Base-by-base conservation (phyloP, 768 basidiomycete species). In the Lactarius indigo region DNA sequence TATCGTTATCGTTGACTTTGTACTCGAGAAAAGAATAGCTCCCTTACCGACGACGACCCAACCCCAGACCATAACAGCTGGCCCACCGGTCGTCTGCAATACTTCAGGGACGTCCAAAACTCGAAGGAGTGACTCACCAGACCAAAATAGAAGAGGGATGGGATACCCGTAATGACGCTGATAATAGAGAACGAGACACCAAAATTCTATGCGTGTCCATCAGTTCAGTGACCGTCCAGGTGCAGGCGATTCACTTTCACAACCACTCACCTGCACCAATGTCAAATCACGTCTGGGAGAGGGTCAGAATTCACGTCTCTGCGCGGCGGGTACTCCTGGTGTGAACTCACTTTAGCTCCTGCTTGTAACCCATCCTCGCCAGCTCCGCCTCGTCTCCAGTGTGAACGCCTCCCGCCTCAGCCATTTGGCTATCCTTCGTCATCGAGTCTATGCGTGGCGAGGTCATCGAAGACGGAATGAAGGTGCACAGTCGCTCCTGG, bases 151-250 rank as follows among this genome's bases (percentile, higher is more conserved):
- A 91, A 91, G 31, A 89, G 78, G 0, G 89, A 88, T 0, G 88
- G 84, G 31, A 89, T 81, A 1, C 89, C 89, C 15, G 89, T 90
- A 63, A 90, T 87, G 39, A 89, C 83, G 30, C 86, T 87, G 63
- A 92, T 91, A 74, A 92, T 88, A 10, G 86, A 87, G 76, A 91
- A 91, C 0, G 87, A 88, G 70, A 87, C 83, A 26, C 87, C 88
- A 70, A 90, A 90, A 74, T 89, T 90, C 87, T 88, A 68, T 18
- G 12, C 18, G 26, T 33, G 4, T 4, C 18, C 33, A 1, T 5
- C 23, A n/a, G 23, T 57, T 64, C 58, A 72, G 41, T 33, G 17
- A 42, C 64, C 20, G 26, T 5, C 41, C 20, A n/a, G n/a, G 18
- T 15, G 52, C 23, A 5, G n/a, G 12, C n/a, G 56, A 39, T 52